Evolutionary conservation across 192 early-diverging fungal species (phyloP), one percentile per base, ranked within the genome.

Genomic region (Backusella australiensis): DNA sequence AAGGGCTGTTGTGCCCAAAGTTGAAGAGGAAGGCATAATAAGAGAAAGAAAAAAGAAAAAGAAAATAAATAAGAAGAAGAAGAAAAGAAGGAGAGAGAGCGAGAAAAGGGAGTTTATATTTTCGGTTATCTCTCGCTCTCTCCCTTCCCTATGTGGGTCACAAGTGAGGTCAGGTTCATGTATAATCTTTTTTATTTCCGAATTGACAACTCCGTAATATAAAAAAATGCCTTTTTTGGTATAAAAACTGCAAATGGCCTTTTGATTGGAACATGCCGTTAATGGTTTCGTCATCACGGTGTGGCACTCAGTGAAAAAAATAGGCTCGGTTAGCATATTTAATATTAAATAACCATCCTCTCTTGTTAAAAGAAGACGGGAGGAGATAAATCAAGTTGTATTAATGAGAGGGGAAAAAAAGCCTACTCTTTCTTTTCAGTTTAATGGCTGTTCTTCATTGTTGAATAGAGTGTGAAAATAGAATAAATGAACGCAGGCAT

Each of bases 1-100:
- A 34, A 71, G 67, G 4, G 75, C 76, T 53, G 80, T 72, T 14
- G 74, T 70, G 19, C 21, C 44, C 35, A 46, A 29, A 29, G 56
- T 69, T 9, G 26, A 46, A 42, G 65, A 66, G 32, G 34, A 35
- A n/a, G 70, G 70, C 70, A 71, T 71, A 44, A 19, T 69, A 23
- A 12, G 0, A 67, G 14, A 11, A 34, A 67, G 14, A 11, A 34
- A 34, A 17, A 29, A 26, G 3, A 65, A 65, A 35, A 68, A 34
- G 6, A 36, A 35, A 35, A 39, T 39, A 15, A 35, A n/a, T 3
- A 36, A 36, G 15, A 11, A 21, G 5, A 12, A 21, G 12, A 36
- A 19, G 21, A 69, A n/a, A 69, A 69, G 23, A 69, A 19, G 32
- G 32, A 66, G 32, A 66, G 65, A 35, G 6, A 34, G 12, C 29